Evolutionary conservation across 2,329 filamentous ascomycete species (phyloP), one percentile per base, ranked within the genome.

Genomic region (Epichloe gansuensis): DNA sequence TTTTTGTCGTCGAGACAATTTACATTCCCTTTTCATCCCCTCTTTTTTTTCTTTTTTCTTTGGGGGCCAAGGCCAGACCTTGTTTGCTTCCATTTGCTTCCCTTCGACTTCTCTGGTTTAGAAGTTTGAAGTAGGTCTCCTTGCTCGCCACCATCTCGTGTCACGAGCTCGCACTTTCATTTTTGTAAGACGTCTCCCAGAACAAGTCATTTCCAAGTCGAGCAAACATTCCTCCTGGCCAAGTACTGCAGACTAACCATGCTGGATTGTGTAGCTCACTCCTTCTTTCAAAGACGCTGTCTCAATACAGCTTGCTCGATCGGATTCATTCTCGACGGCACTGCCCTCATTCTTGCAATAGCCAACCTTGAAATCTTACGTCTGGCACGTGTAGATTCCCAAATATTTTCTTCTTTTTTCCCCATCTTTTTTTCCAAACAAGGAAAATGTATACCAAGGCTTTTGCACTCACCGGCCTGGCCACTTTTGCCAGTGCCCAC

Each of bases 401-500:
- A n/a, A 1, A 17, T 6, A n/a, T 5, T 34, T 45, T 42, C 28
- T 25, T 39, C 74, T 71, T 7, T n/a, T n/a, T 13, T 28, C 5
- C 13, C 42, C 23, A 12, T 25, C 5, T 17, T 11, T 6, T 11
- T 6, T 23, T 13, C 17, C 3, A 3, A 46, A 46, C 6, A 34
- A 31, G 11, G 7, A 79, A 68, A 62, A 79, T 80, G 77, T 69
- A 71, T 61, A 63, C 71, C 51, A 76, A 76, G 61, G 65, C 74
- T 58, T 62, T 80, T 56, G 67, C 78, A 51, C 52, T 73, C 45
- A 62, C 72, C 78, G 76, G 80, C 63, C 67, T 90, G 62, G 75
- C 77, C 59, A 70, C 80, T 55, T 60, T 78, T 52, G 79, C 75
- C 60, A 77, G 80, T 48, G 88, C 86, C 44, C 93, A 97, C 68